Evolutionary conservation across 495 filamentous ascomycete genomes (phyloP).

Genomic region (Neurospora tetraspora): DNA sequence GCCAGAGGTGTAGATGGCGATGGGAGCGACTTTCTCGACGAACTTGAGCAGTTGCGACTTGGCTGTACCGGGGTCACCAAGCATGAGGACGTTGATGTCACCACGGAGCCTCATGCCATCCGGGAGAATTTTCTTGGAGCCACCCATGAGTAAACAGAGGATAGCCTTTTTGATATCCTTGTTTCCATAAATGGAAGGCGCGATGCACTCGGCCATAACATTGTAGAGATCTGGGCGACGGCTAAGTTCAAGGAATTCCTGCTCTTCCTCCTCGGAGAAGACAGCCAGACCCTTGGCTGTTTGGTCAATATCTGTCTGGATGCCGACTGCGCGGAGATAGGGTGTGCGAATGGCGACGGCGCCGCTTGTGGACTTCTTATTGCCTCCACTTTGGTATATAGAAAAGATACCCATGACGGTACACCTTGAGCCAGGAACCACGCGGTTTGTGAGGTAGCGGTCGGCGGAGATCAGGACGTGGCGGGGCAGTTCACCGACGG

Average conservation of each 20-base stretch:
- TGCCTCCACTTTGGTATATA: slow-evolving; percentile 86
- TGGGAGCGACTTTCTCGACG: slow-evolving; percentile 91
- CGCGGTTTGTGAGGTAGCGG: slow-evolving; percentile 89
- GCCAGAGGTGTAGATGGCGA: slow-evolving; percentile 97
- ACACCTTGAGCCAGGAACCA: slow-evolving; percentile 90
- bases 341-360: slow-evolving; percentile 94
- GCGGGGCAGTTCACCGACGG: slow-evolving; percentile 89
- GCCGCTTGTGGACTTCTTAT: slow-evolving; percentile 62
- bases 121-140: slow-evolving; percentile 95
- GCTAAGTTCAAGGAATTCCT: slow-evolving; percentile 92
- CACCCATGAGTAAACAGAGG: slow-evolving; percentile 85
- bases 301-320: slow-evolving; percentile 81
- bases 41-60: slow-evolving; percentile 98
- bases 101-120: slow-evolving; percentile 98
- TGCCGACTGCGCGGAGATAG: slow-evolving; percentile 89
- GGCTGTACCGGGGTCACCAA: slow-evolving; percentile 96
- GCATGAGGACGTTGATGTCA: slow-evolving; percentile 95
- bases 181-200: slow-evolving; percentile 96
- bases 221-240: slow-evolving; percentile 86
- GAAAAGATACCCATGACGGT: slow-evolving; percentile 97
- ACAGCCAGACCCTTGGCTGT: slow-evolving; percentile 76
- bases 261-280: slow-evolving; percentile 94
- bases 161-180: slow-evolving; percentile 98
- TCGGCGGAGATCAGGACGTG: slow-evolving; percentile 94
- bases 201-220: slow-evolving; percentile 83